Percentiles rank a stretch among this genome's conserved stretches.
Evolutionary conservation across 768 basidiomycete species (phyloP).

Genomic region (Serpula lacrymans): DNA sequence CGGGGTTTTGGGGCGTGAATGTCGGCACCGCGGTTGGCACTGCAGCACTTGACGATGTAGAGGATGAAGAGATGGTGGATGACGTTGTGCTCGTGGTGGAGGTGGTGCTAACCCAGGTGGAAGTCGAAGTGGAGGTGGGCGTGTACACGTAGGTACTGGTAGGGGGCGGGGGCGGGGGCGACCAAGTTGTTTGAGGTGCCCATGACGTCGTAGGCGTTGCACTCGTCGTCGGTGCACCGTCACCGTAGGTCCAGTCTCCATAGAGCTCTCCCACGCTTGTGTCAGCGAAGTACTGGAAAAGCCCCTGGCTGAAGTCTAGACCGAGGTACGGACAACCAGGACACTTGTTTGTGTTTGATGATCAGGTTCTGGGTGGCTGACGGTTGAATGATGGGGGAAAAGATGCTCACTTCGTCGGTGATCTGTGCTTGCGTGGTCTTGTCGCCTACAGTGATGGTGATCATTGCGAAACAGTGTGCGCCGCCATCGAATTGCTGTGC

Average conservation of each 20-base stretch:
- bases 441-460: conserved; percentile 39
- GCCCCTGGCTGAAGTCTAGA: conserved; percentile 44
- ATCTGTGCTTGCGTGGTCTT: conserved; percentile 40
- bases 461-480: conserved; percentile 39
- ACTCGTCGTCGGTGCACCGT: conserved; percentile 16
- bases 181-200: conserved; percentile 14
- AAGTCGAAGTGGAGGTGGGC: no score
- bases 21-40: conserved; percentile 10
- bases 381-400: not conserved
- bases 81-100: conserved; percentile 7
- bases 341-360: no score
- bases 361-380: no score
- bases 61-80: conserved; percentile 8
- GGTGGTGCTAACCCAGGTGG: no score
- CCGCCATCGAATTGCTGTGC: conserved; percentile 39
- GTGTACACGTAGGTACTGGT: no score
- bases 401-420: conserved; percentile 37
- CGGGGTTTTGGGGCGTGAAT: conserved; percentile 14
- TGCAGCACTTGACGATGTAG: conserved; percentile 9
- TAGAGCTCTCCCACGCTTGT: conserved; percentile 31
- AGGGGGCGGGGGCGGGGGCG: conserved; percentile 13
- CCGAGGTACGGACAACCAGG: conserved; percentile 33
- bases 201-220: conserved; percentile 17
- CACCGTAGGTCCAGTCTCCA: conserved; percentile 39
- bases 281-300: conserved; percentile 42